A percentile compares a stretch with the other conserved stretches of the same genome.
These are phyloP conservation scores for Pseudogymnoascus sp. DNA, from an alignment of 2,329 filamentous ascomycete genomes.

Conservation along the genomic window DNA sequence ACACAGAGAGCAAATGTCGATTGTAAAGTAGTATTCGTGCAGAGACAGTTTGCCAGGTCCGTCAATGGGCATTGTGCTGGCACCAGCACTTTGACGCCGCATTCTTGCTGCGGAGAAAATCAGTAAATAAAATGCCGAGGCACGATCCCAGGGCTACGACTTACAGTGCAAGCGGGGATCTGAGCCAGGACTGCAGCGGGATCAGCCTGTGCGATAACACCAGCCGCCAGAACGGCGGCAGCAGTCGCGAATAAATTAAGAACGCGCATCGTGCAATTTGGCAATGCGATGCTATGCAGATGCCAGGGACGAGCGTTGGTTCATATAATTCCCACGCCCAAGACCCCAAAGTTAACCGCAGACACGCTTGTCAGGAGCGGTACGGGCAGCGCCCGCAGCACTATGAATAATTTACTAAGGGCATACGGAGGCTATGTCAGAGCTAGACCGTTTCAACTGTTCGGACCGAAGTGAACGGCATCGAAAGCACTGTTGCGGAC, in stretches of 20 bases:
- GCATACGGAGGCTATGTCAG: not conserved
- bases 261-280: not conserved
- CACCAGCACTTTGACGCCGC: conserved; percentile 3
- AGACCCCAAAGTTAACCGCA: not conserved
- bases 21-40: conserved; percentile 15
- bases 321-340: not conserved
- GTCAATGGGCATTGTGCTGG: not conserved
- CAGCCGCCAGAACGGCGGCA: not conserved
- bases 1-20: conserved; percentile 12
- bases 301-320: not conserved
- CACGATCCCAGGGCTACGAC: not conserved
- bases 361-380: not conserved
- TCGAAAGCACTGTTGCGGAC: not conserved
- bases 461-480: not conserved
- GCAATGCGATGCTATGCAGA: not conserved
- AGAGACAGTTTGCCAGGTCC: conserved; percentile 14
- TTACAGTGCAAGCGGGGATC: conserved; percentile 8
- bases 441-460: not conserved
- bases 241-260: not conserved
- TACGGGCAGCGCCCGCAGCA: not conserved
- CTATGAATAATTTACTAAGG: not conserved
- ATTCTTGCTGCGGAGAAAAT: not conserved
- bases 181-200: not conserved
- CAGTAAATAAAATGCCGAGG: not conserved
- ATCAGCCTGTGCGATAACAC: not conserved